phyloP scores from a whole-genome alignment of 495 filamentous ascomycete genomes.

The Penicillium mononematosum region DNA sequence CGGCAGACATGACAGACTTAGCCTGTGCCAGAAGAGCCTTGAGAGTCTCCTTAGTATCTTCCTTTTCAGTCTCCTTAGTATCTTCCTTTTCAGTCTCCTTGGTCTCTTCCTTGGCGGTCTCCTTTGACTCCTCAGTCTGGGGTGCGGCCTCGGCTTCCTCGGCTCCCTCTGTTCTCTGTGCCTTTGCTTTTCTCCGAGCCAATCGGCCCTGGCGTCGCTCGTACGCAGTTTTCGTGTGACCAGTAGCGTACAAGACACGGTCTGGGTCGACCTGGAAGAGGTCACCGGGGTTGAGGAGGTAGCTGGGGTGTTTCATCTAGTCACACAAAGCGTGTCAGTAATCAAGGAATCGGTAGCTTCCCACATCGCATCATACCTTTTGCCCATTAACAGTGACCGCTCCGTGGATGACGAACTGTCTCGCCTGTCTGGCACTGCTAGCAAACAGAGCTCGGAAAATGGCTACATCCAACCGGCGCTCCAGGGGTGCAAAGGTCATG shows the following conservation, averaged over 20 bases:
- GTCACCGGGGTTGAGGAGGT: slow-evolving; percentile 95
- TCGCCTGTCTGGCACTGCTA: slow-evolving; percentile 88
- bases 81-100: slow-evolving; percentile 32
- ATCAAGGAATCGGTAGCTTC: not conserved
- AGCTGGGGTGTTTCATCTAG: slow-evolving; percentile 89
- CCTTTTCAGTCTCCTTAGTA: slow-evolving; percentile 29
- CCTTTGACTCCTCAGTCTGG: slow-evolving; percentile 26
- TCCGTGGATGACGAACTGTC: slow-evolving; percentile 91
- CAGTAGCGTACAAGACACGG: slow-evolving; percentile 82
- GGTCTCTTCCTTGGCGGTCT: slow-evolving; percentile 29
- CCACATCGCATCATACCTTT: slow-evolving; percentile 56
- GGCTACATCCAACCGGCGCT: slow-evolving; percentile 86
- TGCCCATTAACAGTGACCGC: slow-evolving; percentile 94
- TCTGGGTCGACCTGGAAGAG: slow-evolving; percentile 94
- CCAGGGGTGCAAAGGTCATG: slow-evolving; percentile 88
- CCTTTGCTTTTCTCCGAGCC: slow-evolving; percentile 27
- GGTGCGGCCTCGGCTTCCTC: slow-evolving; percentile 26
- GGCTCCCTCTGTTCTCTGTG: slow-evolving; percentile 26
- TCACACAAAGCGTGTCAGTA: slow-evolving; percentile 8
- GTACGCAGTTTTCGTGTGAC: slow-evolving; percentile 59
- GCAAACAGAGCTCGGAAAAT: slow-evolving; percentile 92
- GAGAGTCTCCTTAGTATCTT: slow-evolving; percentile 46
- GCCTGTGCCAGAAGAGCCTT: slow-evolving; percentile 53
- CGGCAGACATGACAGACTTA: slow-evolving; percentile 50
- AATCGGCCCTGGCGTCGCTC: slow-evolving; percentile 45